Percentiles rank a stretch among this genome's conserved stretches.
Evolutionary conservation across 73 alveolate genomes (phyloP).

Genomic region (Paramecium sonneborni): DNA sequence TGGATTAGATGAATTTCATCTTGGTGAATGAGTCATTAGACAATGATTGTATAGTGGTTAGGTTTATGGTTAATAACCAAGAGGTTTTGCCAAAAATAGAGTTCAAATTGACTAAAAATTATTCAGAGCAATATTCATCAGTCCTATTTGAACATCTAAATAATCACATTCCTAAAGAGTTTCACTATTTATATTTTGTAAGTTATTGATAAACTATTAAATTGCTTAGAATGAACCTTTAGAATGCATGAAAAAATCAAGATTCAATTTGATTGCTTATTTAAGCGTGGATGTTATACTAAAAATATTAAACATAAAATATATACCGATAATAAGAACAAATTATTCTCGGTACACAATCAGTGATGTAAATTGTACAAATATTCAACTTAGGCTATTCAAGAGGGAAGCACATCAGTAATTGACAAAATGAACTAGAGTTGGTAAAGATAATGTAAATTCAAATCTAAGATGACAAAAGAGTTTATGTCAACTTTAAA

Average conservation of each 20-base stretch:
- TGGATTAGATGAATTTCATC: background rate
- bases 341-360: background rate
- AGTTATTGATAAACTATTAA: background rate
- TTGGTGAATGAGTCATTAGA: background rate
- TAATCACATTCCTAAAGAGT: background rate
- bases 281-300: background rate
- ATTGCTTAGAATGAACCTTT: background rate
- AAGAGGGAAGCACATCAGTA: background rate
- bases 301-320: background rate
- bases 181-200: background rate
- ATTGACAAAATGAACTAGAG: background rate
- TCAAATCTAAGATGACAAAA: background rate
- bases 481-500: background rate
- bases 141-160: background rate
- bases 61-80: background rate
- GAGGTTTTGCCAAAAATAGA: background rate
- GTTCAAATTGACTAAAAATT: background rate
- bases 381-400: background rate
- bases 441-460: background rate
- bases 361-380: background rate
- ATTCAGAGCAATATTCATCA: background rate
- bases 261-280: background rate
- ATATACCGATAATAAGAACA: background rate
- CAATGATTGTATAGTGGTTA: background rate
- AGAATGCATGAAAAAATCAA: background rate